Base-by-base conservation (phyloP, 1,284 basidiomycete species). In the Neolentinus lepideus region DNA sequence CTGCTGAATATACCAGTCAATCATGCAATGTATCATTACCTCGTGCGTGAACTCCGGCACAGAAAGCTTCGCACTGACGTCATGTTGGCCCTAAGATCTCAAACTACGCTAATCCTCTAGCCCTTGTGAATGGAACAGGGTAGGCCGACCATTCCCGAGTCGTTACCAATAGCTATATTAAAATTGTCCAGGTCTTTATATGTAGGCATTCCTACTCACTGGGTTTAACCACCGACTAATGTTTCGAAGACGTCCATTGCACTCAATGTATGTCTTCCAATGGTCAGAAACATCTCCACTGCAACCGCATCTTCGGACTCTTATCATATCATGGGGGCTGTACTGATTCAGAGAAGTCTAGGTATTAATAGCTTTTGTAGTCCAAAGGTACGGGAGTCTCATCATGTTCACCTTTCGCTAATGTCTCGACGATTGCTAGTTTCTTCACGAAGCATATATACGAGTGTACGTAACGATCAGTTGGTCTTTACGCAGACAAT, bases 1-100 rank as follows among this genome's bases (percentile, higher is more conserved):
- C 36, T 33, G 27, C 46, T 22, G 45, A 38, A 46, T 11, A 27
- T 22, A 12, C 11, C 57, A 76, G 75, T 75, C 67, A 71, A 70
- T 48, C 72, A 76, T 62, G 58, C 69, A 4, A 64, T 75, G 59
- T 69, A 76, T 60, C 59, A 66, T 54, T 76, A 75, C 57, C 69
- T 76, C 46, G 75, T 76, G 59, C 25, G 70, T 51, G 22, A 16
- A 12, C 47, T 14, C 24, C 11, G 6, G 16, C 8, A 8, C 9
- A 16, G 16, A 9, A 25, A 4, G 21, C 27, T 36, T 3, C 24
- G 33, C 50, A 24, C 12, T 52, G 6, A 6, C 26, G 12, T 11
- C 51, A 8, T 31, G 33, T 12, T 9, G 25, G 6, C 51, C 33
- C 10, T 19, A 14, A 52, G 51, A 33, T 52, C 14, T 26, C 51